These are phyloP conservation scores for Clonostachys rosea DNA, from an alignment of 2,329 filamentous ascomycete species.

Conservation along the genomic window DNA sequence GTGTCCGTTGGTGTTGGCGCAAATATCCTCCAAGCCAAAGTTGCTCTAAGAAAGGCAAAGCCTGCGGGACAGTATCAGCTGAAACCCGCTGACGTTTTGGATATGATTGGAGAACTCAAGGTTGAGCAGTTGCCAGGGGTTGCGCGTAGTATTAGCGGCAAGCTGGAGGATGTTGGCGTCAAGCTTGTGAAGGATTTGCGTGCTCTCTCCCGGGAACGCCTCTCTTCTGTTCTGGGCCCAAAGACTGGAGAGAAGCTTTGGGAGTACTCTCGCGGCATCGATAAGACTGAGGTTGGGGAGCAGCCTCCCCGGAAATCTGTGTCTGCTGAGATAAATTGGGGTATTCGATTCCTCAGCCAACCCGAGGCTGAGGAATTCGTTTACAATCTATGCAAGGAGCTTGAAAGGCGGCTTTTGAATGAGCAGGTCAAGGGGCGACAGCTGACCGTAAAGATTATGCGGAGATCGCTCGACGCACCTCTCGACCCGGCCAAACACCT, in stretches of 20 bases:
- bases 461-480: slow-evolving; percentile 78
- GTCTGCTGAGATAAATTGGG: slow-evolving; percentile 97
- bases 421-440: slow-evolving; percentile 85
- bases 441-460: slow-evolving; percentile 93
- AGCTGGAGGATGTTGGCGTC: slow-evolving; percentile 82
- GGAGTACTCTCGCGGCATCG: slow-evolving; percentile 87
- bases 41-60: slow-evolving; percentile 87
- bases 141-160: slow-evolving; percentile 83
- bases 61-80: slow-evolving; percentile 90
- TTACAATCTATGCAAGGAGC: slow-evolving; percentile 75
- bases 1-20: slow-evolving; percentile 90
- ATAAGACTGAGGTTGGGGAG: slow-evolving; percentile 79
- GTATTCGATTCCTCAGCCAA: slow-evolving; percentile 88
- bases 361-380: slow-evolving; percentile 93
- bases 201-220: slow-evolving; percentile 68
- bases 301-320: slow-evolving; percentile 87
- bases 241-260: slow-evolving; percentile 90
- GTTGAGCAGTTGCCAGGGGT: slow-evolving; percentile 86
- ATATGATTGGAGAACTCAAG: slow-evolving; percentile 71
- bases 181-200: slow-evolving; percentile 81
- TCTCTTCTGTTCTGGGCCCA: slow-evolving; percentile 72
- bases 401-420: slow-evolving; percentile 74
- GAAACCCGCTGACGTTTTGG: slow-evolving; percentile 72
- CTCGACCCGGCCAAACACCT: slow-evolving; percentile 90
- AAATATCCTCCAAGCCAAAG: slow-evolving; percentile 87